phyloP scores from a whole-genome alignment of 1,139 yeast genomes.

The Yamadazyma friedrichii region DNA sequence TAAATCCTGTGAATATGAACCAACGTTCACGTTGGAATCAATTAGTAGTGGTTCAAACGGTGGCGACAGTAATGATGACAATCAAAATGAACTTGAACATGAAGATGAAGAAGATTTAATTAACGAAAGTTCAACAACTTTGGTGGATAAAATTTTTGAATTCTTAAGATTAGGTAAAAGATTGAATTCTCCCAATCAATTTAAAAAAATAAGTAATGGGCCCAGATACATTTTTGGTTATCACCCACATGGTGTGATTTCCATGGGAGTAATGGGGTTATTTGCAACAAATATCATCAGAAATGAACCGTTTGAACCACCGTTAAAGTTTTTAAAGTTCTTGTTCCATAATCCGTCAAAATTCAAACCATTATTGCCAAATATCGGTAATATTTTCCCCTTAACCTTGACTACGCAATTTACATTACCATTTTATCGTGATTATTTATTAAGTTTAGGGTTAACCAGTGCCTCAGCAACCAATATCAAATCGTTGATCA shows the following conservation, averaged over 20 bases:
- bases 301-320: constrained; percentile 45
- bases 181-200: constrained; percentile 26
- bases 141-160: constrained; percentile 38
- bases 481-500: constrained; percentile 66
- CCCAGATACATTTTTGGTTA: constrained; percentile 88
- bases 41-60: constrained; percentile 16
- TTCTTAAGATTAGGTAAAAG: constrained; percentile 39
- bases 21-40: constrained; percentile 56
- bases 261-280: constrained; percentile 88
- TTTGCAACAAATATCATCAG: constrained; percentile 74
- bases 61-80: constrained; percentile 28
- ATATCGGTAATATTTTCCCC: constrained; percentile 69
- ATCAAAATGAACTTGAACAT: constrained; percentile 35
- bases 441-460: constrained; percentile 78
- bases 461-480: constrained; percentile 79
- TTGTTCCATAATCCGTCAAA: constrained; percentile 44
- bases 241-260: constrained; percentile 96
- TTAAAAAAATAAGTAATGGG: constrained; percentile 48
- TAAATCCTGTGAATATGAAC: constrained; percentile 69
- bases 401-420: constrained; percentile 85
- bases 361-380: constrained; percentile 65
- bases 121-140: constrained; percentile 37
- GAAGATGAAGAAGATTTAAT: constrained; percentile 48
- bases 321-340: constrained; percentile 52
- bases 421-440: constrained; percentile 83